Evolutionary conservation across 768 basidiomycete genomes (phyloP).

Genomic region (Mycena filopes): DNA sequence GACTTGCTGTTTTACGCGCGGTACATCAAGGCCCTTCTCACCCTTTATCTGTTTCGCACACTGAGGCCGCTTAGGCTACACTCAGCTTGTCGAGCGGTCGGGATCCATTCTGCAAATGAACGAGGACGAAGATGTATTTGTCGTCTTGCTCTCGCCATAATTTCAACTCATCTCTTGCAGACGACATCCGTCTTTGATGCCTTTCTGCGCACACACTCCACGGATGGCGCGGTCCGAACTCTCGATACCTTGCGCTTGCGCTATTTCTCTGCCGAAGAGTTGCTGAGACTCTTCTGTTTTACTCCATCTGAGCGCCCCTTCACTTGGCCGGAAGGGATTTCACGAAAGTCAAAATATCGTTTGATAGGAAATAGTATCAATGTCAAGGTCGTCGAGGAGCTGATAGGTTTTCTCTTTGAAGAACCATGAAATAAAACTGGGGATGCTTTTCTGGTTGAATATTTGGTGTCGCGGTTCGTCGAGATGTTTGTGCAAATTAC

Average conservation of each 20-base stretch:
- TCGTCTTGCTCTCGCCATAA: neutral
- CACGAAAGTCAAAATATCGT: constrained; percentile 76
- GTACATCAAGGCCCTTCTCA: constrained; percentile 54
- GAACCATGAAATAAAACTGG: too few species aligned
- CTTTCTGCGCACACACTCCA: constrained; percentile 62
- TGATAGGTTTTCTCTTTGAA: too few species aligned
- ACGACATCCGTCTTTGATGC: constrained; percentile 69
- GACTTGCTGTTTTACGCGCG: constrained; percentile 86
- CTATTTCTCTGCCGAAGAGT: constrained; percentile 80
- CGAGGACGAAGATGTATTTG: constrained; percentile 68
- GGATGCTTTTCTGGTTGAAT: neutral
- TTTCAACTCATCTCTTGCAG: constrained; percentile 44
- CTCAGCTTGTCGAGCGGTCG: constrained; percentile 78
- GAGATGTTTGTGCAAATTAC: too few species aligned
- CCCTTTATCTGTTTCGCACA: constrained; percentile 7
- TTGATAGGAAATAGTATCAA: constrained; percentile 89
- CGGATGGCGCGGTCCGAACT: constrained; percentile 71
- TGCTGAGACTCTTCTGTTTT: constrained; percentile 52
- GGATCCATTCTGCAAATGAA: constrained; percentile 84
- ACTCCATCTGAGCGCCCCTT: constrained; percentile 44
- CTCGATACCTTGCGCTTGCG: constrained; percentile 86
- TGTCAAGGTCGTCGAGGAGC: constrained; percentile 68
- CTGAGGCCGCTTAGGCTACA: constrained; percentile 64
- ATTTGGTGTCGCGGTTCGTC: too few species aligned
- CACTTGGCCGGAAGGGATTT: constrained; percentile 70